Conservation (phyloP, 768 basidiomycete genomes). For the Suillus subluteus region DNA sequence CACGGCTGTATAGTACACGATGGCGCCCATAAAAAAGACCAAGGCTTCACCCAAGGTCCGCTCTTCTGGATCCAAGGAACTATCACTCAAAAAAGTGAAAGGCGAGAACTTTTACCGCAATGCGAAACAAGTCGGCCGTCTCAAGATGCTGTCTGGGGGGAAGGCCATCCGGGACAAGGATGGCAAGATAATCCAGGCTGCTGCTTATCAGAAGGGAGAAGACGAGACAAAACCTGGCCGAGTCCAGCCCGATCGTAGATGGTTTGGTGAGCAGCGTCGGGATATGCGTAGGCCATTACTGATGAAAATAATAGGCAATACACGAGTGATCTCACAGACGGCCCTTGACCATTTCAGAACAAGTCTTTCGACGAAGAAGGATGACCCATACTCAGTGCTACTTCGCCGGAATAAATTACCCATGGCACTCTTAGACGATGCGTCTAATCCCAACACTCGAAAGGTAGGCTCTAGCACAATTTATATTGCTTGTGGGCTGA, state of each 20-base stretch:
- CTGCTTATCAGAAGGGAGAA: conserved; percentile 96
- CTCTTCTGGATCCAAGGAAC: conserved; percentile 50
- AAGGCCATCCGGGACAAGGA: conserved; percentile 89
- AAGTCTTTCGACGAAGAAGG: conserved; percentile 78
- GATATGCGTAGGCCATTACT: neutral
- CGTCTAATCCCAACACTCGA: conserved; percentile 74
- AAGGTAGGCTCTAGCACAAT: conserved; percentile 54
- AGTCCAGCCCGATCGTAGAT: conserved; percentile 92
- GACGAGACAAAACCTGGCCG: conserved; percentile 87
- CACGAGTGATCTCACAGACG: conserved; percentile 96
- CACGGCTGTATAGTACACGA: conserved; percentile 13
- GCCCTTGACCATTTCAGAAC: conserved; percentile 96
- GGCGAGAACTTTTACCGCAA: conserved; percentile 99
- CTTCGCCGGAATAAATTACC: conserved; percentile 94
- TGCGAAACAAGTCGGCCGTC: conserved; percentile 82
- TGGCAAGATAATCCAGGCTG: conserved; percentile 91
- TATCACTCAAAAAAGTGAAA: conserved; percentile 71
- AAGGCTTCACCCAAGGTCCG: conserved; percentile 38
- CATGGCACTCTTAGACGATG: conserved; percentile 94
- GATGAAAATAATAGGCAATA: conserved; percentile 68
- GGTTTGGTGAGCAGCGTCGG: conserved; percentile 73
- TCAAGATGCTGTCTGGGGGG: conserved; percentile 93
- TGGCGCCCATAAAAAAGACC: conserved; percentile 36
- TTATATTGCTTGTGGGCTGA: neutral
- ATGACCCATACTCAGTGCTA: conserved; percentile 96